These are phyloP conservation scores for Apiospora saccharicola DNA, from an alignment of 2,329 filamentous ascomycete genomes.

Conservation along the genomic window DNA sequence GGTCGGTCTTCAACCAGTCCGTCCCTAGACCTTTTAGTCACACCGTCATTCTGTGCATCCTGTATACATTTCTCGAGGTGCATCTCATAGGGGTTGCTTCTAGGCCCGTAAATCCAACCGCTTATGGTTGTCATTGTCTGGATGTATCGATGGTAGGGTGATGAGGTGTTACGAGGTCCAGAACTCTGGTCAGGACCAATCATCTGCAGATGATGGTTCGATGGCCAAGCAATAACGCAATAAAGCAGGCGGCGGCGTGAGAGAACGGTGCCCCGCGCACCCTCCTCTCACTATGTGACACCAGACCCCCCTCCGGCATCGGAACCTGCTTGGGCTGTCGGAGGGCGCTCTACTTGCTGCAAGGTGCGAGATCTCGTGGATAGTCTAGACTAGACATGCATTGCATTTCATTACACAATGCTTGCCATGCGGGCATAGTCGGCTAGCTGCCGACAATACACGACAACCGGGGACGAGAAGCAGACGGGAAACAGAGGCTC, in stretches of 20 bases:
- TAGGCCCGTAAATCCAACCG: not conserved
- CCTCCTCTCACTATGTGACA: not conserved
- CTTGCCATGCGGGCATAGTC: not conserved
- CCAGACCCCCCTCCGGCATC: not conserved
- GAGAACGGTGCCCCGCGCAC: not conserved
- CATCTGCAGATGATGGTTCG: constrained; percentile 19
- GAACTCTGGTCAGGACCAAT: not conserved
- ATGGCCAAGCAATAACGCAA: not conserved
- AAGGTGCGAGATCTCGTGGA: constrained; percentile 3
- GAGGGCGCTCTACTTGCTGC: not conserved
- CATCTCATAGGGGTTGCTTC: not conserved
- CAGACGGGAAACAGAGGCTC: not conserved
- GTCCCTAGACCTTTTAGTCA: not conserved
- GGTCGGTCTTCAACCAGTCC: not conserved
- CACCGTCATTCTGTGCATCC: not conserved
- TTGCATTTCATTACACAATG: not conserved
- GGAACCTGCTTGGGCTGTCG: not conserved
- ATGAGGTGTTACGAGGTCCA: not conserved
- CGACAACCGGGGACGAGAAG: not conserved
- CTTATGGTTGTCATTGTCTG: not conserved
- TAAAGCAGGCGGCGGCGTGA: not conserved
- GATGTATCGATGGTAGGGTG: too few relatives aligned
- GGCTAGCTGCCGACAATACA: not conserved
- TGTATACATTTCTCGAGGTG: too few relatives aligned
- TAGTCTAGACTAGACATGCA: not conserved